phyloP scores from a whole-genome alignment of 2,329 filamentous ascomycete genomes.

The Colletotrichum cuscutae region DNA sequence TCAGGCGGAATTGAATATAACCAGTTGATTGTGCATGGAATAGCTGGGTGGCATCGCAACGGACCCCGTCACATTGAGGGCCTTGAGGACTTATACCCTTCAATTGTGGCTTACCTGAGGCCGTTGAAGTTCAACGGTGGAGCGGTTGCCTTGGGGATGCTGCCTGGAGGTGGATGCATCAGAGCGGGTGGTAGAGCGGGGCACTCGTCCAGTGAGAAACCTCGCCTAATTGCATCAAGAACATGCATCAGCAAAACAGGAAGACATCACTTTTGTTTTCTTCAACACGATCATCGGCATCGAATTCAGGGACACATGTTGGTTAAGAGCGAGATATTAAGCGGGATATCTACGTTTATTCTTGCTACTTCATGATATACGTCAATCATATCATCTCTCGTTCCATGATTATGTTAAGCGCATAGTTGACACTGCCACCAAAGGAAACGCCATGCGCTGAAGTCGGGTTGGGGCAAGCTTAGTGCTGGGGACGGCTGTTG shows the following conservation, averaged over 20 bases:
- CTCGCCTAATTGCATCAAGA: not conserved
- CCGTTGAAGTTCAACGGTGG: not conserved
- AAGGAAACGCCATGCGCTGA: not conserved
- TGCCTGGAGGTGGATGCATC: slow-evolving; percentile 17
- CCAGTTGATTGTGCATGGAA: not conserved
- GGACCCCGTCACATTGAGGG: not conserved
- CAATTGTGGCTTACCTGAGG: slow-evolving; percentile 1
- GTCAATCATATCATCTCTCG: slow-evolving; percentile 4
- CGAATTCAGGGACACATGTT: not conserved
- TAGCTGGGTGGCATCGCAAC: too few species aligned
- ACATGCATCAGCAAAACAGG: not conserved
- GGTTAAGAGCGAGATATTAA: not conserved
- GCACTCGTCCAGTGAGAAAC: too few species aligned
- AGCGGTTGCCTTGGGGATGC: slow-evolving; percentile 34
- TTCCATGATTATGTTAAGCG: not conserved
- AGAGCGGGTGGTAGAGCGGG: not conserved
- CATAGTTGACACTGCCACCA: not conserved
- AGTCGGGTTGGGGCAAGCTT: not conserved
- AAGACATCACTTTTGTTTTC: not conserved
- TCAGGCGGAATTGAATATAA: too few species aligned
- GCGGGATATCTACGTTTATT: not conserved
- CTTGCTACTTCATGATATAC: slow-evolving; percentile 1
- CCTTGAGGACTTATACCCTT: slow-evolving; percentile 17
- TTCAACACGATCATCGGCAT: not conserved
- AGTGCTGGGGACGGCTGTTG: slow-evolving; percentile 5